Evolutionary conservation across 495 filamentous ascomycete species (phyloP).

Genomic region (Aspergillus bridgeri): DNA sequence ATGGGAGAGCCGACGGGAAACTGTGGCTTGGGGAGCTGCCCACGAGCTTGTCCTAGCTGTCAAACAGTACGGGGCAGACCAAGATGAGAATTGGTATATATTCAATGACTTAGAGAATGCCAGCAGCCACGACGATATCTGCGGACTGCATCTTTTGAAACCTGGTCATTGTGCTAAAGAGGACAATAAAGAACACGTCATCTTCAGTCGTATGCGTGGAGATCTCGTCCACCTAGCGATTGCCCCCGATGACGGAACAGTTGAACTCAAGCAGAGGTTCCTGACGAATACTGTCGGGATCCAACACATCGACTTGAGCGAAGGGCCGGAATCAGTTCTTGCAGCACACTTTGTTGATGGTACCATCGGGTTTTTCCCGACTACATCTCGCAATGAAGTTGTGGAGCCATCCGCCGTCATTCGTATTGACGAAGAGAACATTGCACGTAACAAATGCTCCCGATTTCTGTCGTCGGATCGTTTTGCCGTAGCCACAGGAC

Average conservation of each 20-base stretch:
- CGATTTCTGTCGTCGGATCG: conserved; percentile 47
- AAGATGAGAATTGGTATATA: conserved; percentile 41
- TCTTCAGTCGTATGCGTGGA: conserved; percentile 39
- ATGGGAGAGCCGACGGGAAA: conserved; percentile 55
- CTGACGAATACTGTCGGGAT: conserved; percentile 27
- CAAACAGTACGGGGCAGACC: conserved; percentile 25
- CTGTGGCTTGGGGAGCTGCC: conserved; percentile 61
- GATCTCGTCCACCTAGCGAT: conserved; percentile 38
- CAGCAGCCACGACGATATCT: conserved; percentile 64
- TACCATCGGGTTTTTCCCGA: conserved; percentile 45
- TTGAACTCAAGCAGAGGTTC: conserved; percentile 34
- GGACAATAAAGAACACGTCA: conserved; percentile 32
- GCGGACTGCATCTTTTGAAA: conserved; percentile 50
- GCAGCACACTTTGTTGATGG: conserved; percentile 45
- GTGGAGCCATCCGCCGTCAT: conserved; percentile 41
- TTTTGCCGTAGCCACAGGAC: conserved; percentile 51
- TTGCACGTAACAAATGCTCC: conserved; percentile 43
- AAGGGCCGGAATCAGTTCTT: conserved; percentile 34
- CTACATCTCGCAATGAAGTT: conserved; percentile 23
- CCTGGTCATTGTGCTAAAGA: conserved; percentile 32
- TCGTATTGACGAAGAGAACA: conserved; percentile 19
- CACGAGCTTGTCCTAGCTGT: conserved; percentile 51
- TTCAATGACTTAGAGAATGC: conserved; percentile 49
- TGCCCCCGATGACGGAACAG: conserved; percentile 19
- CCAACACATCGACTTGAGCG: conserved; percentile 31